phyloP scores from a whole-genome alignment of 208 protist species.

The Naegleria gruberi region DNA sequence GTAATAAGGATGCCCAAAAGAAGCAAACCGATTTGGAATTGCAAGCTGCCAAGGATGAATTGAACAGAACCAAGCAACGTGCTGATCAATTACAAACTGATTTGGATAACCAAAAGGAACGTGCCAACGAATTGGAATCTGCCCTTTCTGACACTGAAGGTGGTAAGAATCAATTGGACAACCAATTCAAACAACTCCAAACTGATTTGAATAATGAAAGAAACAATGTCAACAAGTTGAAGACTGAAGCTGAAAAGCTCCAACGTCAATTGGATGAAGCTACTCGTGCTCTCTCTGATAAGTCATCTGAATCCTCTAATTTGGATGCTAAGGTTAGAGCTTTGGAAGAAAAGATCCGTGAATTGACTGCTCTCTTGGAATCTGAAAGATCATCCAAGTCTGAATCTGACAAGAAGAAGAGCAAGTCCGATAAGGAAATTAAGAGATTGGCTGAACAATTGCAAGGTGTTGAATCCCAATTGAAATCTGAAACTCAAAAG shows the following conservation, averaged over 20 bases:
- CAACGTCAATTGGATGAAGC: not conserved
- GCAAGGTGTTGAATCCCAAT: not conserved
- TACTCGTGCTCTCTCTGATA: not conserved
- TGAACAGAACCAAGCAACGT: too few species aligned
- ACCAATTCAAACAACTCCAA: not conserved
- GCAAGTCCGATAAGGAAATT: not conserved
- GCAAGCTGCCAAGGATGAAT: not conserved
- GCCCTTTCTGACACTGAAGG: not conserved
- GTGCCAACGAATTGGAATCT: not conserved
- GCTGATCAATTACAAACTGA: not conserved
- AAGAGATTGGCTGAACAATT: not conserved
- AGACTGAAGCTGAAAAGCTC: not conserved
- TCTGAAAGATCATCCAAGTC: not conserved
- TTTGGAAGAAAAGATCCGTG: not conserved
- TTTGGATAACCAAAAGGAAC: not conserved
- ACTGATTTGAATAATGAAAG: not conserved
- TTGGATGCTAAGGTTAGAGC: not conserved
- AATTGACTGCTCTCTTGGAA: not conserved
- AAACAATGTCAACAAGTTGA: not conserved
- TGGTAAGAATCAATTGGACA: not conserved
- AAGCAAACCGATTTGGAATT: not conserved
- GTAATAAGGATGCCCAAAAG: not conserved
- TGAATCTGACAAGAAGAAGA: not conserved
- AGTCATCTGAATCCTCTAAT: not conserved
- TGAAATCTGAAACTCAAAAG: not conserved